Base-by-base conservation (phyloP, 306 rosid species). In the Oemleria cerasiformis region DNA sequence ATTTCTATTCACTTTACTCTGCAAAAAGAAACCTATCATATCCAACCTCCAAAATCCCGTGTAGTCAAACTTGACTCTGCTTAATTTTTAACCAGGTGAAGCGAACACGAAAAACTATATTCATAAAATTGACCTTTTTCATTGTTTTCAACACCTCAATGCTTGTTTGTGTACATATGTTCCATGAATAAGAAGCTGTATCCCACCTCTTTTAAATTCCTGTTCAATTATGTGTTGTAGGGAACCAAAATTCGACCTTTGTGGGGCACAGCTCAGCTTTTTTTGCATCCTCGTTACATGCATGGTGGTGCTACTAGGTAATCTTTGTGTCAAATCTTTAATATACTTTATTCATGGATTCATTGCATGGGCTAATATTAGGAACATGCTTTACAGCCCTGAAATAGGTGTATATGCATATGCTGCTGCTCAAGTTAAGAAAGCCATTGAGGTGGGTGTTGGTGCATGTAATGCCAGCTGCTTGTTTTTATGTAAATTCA, bases 361-460 rank as follows among this genome's bases (percentile, higher is more conserved):
- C 21, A 51, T 78, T 78, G n/a, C 42, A 43, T 7, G 47, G 40
- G 34, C 71, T 78, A 50, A 78, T 76, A 70, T 38, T 71, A 56
- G 55, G 61, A 67, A 40, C 45, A 62, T 65, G 48, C 72, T 79
- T 78, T 82, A 53, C 91, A 94, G 99, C 86, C 77, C 97, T 48
- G 96, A 94, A 85, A 47, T 94, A 65, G 79, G 72, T 23, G 99
- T 89, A 42, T 94, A 84, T 75, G 92, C 92, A 73, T 91, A 89
- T 87, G 97, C 90, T 75, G 96, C 97, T 60, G 99, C 99, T 45
- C 97, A 94, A 90, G 99, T 91, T 71, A 94, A 94, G 88, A 94
- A 94, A 85, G 99, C 97, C 71, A 87, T 89, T 21, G 99, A 94
- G 96, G 97, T 94, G 70, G 48, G 71, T 78, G 40, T 75, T 20